A percentile compares a stretch with the other conserved stretches of the same genome.
phyloP scores from a whole-genome alignment of 352 stramenopile genomes.

The Phytophthora constricta region DNA sequence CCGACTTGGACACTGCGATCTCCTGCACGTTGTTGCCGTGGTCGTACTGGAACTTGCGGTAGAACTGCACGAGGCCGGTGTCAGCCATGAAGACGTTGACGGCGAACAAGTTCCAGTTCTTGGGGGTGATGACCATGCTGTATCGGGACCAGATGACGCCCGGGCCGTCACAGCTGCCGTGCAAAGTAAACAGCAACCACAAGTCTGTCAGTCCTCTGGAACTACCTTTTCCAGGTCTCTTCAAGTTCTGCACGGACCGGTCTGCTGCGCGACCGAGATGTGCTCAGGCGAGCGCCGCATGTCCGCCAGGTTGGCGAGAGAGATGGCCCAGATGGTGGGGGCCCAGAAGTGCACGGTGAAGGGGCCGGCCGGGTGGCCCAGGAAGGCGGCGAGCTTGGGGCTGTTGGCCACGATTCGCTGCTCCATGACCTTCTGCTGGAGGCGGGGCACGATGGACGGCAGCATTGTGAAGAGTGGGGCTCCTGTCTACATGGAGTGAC shows the following conservation, averaged over 20 bases:
- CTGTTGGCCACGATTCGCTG: constrained; percentile 67
- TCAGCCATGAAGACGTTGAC: constrained; percentile 90
- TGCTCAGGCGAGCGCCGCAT: constrained; percentile 80
- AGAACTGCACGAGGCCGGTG: constrained; percentile 85
- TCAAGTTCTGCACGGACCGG: too few relatives aligned
- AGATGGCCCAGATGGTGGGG: constrained; percentile 87
- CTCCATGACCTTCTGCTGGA: constrained; percentile 75
- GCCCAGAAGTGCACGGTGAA: constrained; percentile 93
- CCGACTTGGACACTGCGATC: constrained; percentile 11
- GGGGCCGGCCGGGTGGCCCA: constrained; percentile 83
- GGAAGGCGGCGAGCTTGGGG: constrained; percentile 61
- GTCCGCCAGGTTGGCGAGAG: constrained; percentile 85
- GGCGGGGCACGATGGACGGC: constrained; percentile 66
- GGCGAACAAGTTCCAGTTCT: constrained; percentile 91
- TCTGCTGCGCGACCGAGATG: constrained; percentile 79
- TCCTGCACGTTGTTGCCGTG: constrained; percentile 10
- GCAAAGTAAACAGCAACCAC: not conserved
- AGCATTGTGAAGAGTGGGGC: constrained; percentile 41
- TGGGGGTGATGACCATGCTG: constrained; percentile 86
- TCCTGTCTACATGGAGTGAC: not conserved
- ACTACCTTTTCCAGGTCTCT: constrained; percentile 20
- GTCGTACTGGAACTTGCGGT: constrained; percentile 74
- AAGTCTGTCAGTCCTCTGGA: not conserved
- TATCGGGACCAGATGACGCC: constrained; percentile 93
- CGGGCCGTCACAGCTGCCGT: constrained; percentile 79